Percentiles rank a stretch among this genome's conserved stretches.
Conservation (phyloP, 805 yeast genomes). For the Pichia deserticola region DNA sequence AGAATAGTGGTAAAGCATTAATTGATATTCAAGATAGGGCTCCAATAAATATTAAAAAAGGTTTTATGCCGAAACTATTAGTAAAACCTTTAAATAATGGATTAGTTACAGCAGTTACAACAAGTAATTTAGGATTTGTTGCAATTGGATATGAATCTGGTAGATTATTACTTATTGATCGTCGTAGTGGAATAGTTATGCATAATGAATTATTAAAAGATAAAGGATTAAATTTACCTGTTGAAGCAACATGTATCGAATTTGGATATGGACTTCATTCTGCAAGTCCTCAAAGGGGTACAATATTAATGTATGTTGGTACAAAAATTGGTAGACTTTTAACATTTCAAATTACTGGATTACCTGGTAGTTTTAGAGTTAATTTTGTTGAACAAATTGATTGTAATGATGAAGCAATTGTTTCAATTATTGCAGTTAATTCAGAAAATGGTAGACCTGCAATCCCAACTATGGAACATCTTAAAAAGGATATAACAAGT, state of each 20-base stretch:
- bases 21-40: conserved; percentile 49
- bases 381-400: conserved; percentile 41
- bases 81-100: conserved; percentile 35
- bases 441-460: conserved; percentile 56
- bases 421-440: conserved; percentile 51
- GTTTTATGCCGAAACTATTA: conserved; percentile 53
- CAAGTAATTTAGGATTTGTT: conserved; percentile 77
- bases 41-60: conserved; percentile 43
- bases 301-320: conserved; percentile 67
- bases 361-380: conserved; percentile 54
- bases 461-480: conserved; percentile 51
- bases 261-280: conserved; percentile 60
- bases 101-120: conserved; percentile 50
- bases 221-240: conserved; percentile 21
- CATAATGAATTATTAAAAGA: conserved; percentile 29
- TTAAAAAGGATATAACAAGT: conserved; percentile 34
- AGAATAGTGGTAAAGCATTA: conserved; percentile 13
- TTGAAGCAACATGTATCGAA: conserved; percentile 52
- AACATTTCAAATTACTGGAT: conserved; percentile 58
- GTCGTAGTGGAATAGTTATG: conserved; percentile 58
- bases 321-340: conserved; percentile 67
- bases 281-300: conserved; percentile 26
- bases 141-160: conserved; percentile 76
- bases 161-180: conserved; percentile 64
- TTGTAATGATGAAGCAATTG: conserved; percentile 46